These are phyloP conservation scores for Spizellomyces sp. DNA, from an alignment of 192 early-diverging fungal genomes.

Conservation along the genomic window DNA sequence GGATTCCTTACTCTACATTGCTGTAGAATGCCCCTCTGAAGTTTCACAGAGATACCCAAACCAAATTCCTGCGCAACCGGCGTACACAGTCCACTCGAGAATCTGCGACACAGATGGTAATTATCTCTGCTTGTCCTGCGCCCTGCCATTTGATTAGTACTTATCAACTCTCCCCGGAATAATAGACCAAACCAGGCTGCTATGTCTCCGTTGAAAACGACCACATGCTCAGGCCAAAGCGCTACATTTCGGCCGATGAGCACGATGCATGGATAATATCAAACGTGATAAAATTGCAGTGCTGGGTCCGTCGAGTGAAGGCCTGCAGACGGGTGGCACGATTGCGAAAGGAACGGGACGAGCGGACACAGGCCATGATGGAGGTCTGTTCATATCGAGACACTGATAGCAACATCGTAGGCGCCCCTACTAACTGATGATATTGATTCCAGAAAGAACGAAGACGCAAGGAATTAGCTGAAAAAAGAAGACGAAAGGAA, in stretches of 20 bases:
- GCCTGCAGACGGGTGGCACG: conserved; percentile 40
- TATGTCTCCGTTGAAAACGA: conserved; percentile 46
- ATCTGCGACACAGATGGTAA: conserved; percentile 59
- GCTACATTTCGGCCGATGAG: conserved; percentile 50
- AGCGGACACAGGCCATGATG: conserved; percentile 28
- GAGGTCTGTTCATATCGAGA: conserved; percentile 33
- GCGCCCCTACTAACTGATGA: not conserved
- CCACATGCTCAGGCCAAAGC: conserved; percentile 32
- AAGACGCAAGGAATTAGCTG: conserved; percentile 44
- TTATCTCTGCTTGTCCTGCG: not conserved
- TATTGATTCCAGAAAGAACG: conserved; percentile 48
- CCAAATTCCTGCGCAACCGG: conserved; percentile 48
- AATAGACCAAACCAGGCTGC: conserved; percentile 45
- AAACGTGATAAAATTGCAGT: conserved; percentile 54
- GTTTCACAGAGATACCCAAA: conserved; percentile 61
- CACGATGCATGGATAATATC: conserved; percentile 30
- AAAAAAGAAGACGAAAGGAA: conserved; percentile 50
- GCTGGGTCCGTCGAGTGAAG: conserved; percentile 49
- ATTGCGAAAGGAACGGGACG: conserved; percentile 39
- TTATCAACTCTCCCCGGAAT: not conserved
- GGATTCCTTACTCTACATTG: not conserved
- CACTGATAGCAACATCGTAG: not conserved
- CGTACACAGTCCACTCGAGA: conserved; percentile 42
- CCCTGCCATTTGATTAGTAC: not conserved
- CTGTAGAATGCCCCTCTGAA: conserved; percentile 18